These are phyloP conservation scores for Cucurbita maxima DNA, from an alignment of 306 rosid species.

Conservation along the genomic window DNA sequence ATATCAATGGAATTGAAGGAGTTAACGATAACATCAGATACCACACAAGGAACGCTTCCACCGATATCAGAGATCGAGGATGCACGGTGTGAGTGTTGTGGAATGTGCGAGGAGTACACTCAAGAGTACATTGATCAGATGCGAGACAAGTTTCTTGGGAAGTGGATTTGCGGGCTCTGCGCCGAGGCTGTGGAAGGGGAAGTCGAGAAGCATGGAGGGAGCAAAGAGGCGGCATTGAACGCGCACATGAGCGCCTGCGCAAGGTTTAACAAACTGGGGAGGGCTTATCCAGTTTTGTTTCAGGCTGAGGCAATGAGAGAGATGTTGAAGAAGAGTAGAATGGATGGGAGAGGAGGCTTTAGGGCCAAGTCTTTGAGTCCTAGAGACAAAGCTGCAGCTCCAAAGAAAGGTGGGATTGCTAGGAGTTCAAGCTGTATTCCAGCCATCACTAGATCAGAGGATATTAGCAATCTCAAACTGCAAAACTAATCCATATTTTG, in stretches of 20 bases:
- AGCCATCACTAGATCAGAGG: slow-evolving; percentile 45
- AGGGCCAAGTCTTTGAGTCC: slow-evolving; percentile 82
- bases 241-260: slow-evolving; percentile 70
- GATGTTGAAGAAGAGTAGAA: slow-evolving; percentile 59
- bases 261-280: slow-evolving; percentile 61
- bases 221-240: slow-evolving; percentile 48
- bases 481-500: slow-evolving; percentile 9
- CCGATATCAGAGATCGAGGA: slow-evolving; percentile 63
- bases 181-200: slow-evolving; percentile 87
- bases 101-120: slow-evolving; percentile 92
- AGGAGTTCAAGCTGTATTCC: slow-evolving; percentile 92
- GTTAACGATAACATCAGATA: background rate
- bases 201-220: slow-evolving; percentile 67
- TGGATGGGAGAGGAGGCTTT: slow-evolving; percentile 26
- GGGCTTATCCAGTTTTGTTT: slow-evolving; percentile 77
- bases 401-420: slow-evolving; percentile 47
- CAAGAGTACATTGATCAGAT: slow-evolving; percentile 58
- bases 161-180: slow-evolving; percentile 77
- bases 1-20: slow-evolving; percentile 59
- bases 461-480: slow-evolving; percentile 34
- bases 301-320: slow-evolving; percentile 92
- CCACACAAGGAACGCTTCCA: slow-evolving; percentile 21
- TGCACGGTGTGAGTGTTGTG: slow-evolving; percentile 88
- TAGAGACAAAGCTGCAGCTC: slow-evolving; percentile 33
- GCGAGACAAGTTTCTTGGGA: slow-evolving; percentile 51